Conservation (phyloP, 306 rosid species). For the Spatholobus suberectus region DNA sequence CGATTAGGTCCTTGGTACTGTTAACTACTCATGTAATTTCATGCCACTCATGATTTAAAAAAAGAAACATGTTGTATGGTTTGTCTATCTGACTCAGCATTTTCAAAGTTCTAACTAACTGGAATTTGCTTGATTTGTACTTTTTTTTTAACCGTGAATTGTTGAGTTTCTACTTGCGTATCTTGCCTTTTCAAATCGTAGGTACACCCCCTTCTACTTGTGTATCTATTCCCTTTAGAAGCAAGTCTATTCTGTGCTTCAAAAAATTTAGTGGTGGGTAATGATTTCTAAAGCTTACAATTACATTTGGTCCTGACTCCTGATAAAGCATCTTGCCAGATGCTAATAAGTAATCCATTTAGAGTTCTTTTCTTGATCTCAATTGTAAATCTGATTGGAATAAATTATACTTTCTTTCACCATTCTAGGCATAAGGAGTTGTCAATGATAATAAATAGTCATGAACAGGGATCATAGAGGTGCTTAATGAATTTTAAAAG, state of each 20-base stretch:
- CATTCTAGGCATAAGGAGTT: not conserved
- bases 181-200: not conserved
- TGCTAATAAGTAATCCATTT: constrained; percentile 4
- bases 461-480: constrained; percentile 3
- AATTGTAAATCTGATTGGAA: not conserved
- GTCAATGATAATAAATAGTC: not conserved
- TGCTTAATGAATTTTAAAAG: constrained; percentile 3
- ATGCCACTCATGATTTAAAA: not conserved
- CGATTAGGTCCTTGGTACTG: constrained; percentile 2
- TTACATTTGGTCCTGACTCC: constrained; percentile 6
- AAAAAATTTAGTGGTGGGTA: not conserved
- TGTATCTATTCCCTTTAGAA: not conserved
- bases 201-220: not conserved
- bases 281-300: not conserved
- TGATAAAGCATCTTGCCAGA: constrained; percentile 8
- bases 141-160: not conserved
- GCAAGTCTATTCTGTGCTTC: not conserved
- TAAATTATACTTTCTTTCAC: not conserved
- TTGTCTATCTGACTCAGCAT: not conserved
- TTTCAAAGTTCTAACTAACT: not conserved
- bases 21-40: not conserved
- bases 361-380: not conserved
- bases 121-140: not conserved
- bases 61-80: not conserved
- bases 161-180: not conserved